Evolutionary conservation across 495 filamentous ascomycete species (phyloP).

Genomic region (Copromyces sp.): DNA sequence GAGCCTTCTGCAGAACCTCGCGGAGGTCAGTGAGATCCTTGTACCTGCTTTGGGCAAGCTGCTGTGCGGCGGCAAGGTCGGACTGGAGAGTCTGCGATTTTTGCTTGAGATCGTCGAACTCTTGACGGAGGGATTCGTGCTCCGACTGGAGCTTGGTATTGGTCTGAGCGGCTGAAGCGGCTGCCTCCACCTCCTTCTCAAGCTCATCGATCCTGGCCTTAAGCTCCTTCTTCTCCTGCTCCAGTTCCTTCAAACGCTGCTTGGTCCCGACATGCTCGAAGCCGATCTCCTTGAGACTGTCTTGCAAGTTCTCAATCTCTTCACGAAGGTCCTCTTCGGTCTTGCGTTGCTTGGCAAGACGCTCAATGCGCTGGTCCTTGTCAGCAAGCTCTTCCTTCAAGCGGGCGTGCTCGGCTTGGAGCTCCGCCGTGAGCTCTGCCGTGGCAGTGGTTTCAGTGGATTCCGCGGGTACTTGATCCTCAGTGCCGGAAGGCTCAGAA

Average conservation of each 20-base stretch:
- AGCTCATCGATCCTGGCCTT: conserved; percentile 54
- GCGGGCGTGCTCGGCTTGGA: background rate
- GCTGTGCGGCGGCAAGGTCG: conserved; percentile 76
- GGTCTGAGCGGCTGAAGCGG: conserved; percentile 20
- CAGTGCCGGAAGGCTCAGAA: conserved; percentile 14
- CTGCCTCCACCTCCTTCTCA: conserved; percentile 48
- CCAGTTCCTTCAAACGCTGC: conserved; percentile 56
- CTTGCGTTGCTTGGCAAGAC: conserved; percentile 53
- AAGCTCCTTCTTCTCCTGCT: conserved; percentile 35
- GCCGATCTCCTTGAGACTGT: conserved; percentile 65
- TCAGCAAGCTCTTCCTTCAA: conserved; percentile 49
- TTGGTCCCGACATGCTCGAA: conserved; percentile 76
- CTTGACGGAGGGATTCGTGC: conserved; percentile 50
- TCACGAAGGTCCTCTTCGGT: conserved; percentile 73
- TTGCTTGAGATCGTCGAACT: conserved; percentile 65
- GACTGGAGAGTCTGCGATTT: conserved; percentile 62
- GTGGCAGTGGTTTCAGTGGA: conserved; percentile 14
- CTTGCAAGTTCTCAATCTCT: conserved; percentile 74
- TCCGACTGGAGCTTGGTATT: conserved; percentile 45
- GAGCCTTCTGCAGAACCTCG: conserved; percentile 68
- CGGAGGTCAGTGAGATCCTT: conserved; percentile 76
- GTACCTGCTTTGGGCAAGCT: conserved; percentile 75
- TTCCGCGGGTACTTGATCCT: conserved; percentile 19
- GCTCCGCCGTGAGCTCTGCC: conserved; percentile 29
- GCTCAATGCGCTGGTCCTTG: conserved; percentile 62